Evolutionary conservation across 495 filamentous ascomycete species (phyloP).

Genomic region (Astrocystis sublimbata): DNA sequence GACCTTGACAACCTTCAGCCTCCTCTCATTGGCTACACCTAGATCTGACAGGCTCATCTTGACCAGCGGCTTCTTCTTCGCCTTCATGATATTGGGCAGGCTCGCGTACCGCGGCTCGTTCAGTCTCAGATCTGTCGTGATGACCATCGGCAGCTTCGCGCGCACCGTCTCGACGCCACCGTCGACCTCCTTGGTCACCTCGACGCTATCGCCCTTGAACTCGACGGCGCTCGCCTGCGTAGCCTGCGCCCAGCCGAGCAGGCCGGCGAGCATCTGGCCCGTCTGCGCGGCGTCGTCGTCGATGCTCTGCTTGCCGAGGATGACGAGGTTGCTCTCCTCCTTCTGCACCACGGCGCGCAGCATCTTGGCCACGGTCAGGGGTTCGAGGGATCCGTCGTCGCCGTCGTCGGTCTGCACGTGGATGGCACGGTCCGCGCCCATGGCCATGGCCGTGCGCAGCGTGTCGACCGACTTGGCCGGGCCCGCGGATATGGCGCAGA

Average conservation of each 20-base stretch:
- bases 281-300: slow-evolving; percentile 96
- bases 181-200: slow-evolving; percentile 89
- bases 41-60: slow-evolving; percentile 85
- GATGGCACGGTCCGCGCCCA: slow-evolving; percentile 91
- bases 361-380: slow-evolving; percentile 86
- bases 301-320: slow-evolving; percentile 96
- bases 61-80: slow-evolving; percentile 97
- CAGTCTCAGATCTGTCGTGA: slow-evolving; percentile 92
- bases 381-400: slow-evolving; percentile 69
- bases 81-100: slow-evolving; percentile 99
- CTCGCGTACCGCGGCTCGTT: slow-evolving; percentile 95
- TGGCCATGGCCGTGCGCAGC: slow-evolving; percentile 95
- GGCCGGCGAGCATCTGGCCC: slow-evolving; percentile 93
- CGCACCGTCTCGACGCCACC: slow-evolving; percentile 89
- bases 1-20: slow-evolving; percentile 87
- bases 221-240: slow-evolving; percentile 86
- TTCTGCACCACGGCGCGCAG: slow-evolving; percentile 72
- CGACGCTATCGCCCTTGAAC: slow-evolving; percentile 63
- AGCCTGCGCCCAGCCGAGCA: slow-evolving; percentile 90
- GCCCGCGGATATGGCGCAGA: slow-evolving; percentile 84
- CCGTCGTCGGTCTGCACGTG: slow-evolving; percentile 73
- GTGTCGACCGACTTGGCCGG: slow-evolving; percentile 83
- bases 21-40: slow-evolving; percentile 68
- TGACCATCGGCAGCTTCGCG: slow-evolving; percentile 81
- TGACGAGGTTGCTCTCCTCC: slow-evolving; percentile 86